Percentiles rank a stretch among this genome's conserved stretches.
Evolutionary conservation across 768 basidiomycete species (phyloP).

Genomic region (Tephrocybe sp.): DNA sequence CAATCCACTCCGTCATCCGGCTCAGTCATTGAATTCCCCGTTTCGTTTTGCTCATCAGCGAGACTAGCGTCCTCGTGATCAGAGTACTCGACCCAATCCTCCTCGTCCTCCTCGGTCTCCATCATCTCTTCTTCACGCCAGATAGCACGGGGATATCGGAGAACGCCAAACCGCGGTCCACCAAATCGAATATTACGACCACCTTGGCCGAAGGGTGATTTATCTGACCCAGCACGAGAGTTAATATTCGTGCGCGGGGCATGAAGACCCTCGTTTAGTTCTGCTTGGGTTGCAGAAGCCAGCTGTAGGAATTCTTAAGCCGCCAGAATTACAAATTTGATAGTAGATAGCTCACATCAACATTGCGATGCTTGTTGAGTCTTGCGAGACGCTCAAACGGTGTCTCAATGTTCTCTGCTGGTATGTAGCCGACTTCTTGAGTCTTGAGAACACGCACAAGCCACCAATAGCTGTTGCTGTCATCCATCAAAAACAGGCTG

Average conservation of each 20-base stretch:
- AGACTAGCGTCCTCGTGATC: constrained; percentile 67
- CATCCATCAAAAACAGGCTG: constrained; percentile 94
- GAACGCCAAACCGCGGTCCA: constrained; percentile 52
- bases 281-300: constrained; percentile 70
- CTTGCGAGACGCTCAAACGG: constrained; percentile 94
- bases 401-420: constrained; percentile 98
- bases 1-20: constrained; percentile 86
- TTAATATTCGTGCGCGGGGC: constrained; percentile 46
- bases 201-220: constrained; percentile 43
- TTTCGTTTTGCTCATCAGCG: constrained; percentile 47
- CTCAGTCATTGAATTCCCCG: constrained; percentile 44
- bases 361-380: constrained; percentile 95
- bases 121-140: constrained; percentile 75
- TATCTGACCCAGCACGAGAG: constrained; percentile 45
- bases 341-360: constrained; percentile 66
- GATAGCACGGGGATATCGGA: constrained; percentile 78
- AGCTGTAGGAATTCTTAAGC: constrained; percentile 41
- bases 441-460: constrained; percentile 97
- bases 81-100: constrained; percentile 43
- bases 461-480: constrained; percentile 99
- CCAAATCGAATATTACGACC: constrained; percentile 70
- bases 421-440: constrained; percentile 98
- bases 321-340: background rate
- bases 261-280: constrained; percentile 53
- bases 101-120: constrained; percentile 60